These are phyloP conservation scores for Boechera stricta DNA, from an alignment of 345 rosid species.

Conservation along the genomic window DNA sequence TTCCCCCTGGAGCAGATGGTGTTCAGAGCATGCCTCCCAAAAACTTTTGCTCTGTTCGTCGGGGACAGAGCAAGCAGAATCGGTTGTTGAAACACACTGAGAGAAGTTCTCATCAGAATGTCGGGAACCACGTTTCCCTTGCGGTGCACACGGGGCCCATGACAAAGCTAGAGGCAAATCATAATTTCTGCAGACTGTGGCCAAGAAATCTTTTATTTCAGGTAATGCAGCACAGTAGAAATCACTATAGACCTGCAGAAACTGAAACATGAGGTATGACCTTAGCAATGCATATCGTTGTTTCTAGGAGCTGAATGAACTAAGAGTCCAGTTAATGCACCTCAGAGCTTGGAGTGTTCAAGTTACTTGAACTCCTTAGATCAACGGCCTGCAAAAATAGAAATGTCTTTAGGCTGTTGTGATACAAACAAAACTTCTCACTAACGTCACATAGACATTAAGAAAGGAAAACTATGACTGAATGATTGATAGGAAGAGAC, in stretches of 20 bases:
- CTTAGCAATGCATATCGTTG: constrained; percentile 39
- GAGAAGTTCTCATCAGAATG: constrained; percentile 69
- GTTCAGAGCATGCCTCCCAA: constrained; percentile 83
- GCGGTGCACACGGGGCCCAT: constrained; percentile 75
- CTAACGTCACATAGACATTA: background rate
- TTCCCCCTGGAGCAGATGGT: constrained; percentile 71
- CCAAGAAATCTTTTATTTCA: constrained; percentile 60
- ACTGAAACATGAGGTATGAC: constrained; percentile 38
- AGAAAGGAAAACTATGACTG: background rate
- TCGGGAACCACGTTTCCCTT: constrained; percentile 69
- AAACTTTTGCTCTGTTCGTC: constrained; percentile 53
- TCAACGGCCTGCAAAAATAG: constrained; percentile 75
- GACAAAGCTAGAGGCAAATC: constrained; percentile 79
- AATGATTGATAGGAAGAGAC: background rate
- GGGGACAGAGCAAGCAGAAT: constrained; percentile 68
- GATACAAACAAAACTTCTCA: constrained; percentile 16
- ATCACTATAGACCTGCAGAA: constrained; percentile 60
- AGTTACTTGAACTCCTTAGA: constrained; percentile 68
- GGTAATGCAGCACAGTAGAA: constrained; percentile 59
- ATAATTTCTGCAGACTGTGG: constrained; percentile 63
- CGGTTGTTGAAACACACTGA: constrained; percentile 65
- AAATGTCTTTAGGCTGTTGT: constrained; percentile 20
- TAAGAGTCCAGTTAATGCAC: constrained; percentile 45
- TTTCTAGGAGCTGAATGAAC: constrained; percentile 20
- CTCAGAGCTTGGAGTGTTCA: constrained; percentile 57